These are phyloP conservation scores for Simmondsia chinensis DNA, from an alignment of 148 eudicot species.

Conservation along the genomic window DNA sequence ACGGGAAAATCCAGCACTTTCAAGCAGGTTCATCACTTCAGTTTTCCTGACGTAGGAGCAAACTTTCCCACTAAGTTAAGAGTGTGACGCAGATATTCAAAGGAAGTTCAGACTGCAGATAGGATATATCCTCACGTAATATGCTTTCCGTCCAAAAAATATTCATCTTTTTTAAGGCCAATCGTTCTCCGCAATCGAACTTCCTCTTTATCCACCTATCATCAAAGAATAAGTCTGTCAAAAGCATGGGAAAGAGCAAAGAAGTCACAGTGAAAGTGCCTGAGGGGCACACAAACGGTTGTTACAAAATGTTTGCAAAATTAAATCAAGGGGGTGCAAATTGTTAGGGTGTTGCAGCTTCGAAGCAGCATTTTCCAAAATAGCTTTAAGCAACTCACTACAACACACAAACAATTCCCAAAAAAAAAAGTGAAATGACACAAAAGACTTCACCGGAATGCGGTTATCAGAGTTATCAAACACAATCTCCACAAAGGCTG, in stretches of 20 bases:
- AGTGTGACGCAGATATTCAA: constrained; percentile 1
- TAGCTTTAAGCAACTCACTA: background rate
- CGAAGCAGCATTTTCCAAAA: no score
- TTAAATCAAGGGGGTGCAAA: no score
- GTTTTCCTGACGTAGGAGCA: constrained; percentile 57
- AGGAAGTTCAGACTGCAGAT: background rate
- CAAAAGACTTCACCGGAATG: constrained; percentile 54
- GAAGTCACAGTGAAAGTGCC: background rate
- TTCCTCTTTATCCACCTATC: constrained; percentile 92
- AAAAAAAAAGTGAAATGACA: background rate
- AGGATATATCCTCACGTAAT: constrained; percentile 54
- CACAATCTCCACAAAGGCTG: constrained; percentile 98
- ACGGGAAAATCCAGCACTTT: constrained; percentile 99
- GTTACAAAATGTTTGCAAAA: no score
- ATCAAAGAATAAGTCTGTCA: constrained; percentile 3
- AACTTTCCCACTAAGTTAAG: no score
- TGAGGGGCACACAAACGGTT: no score
- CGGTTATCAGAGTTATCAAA: constrained; percentile 93
- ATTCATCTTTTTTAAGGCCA: constrained; percentile 92
- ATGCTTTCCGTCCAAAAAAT: constrained; percentile 97
- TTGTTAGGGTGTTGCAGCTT: no score
- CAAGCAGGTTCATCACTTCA: constrained; percentile 94
- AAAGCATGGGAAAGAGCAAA: background rate
- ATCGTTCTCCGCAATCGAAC: constrained; percentile 87
- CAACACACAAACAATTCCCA: background rate